Percentiles rank a stretch among this genome's conserved stretches.
Conservation (phyloP, 2,329 filamentous ascomycete species). For the Talaromyces sp. region DNA sequence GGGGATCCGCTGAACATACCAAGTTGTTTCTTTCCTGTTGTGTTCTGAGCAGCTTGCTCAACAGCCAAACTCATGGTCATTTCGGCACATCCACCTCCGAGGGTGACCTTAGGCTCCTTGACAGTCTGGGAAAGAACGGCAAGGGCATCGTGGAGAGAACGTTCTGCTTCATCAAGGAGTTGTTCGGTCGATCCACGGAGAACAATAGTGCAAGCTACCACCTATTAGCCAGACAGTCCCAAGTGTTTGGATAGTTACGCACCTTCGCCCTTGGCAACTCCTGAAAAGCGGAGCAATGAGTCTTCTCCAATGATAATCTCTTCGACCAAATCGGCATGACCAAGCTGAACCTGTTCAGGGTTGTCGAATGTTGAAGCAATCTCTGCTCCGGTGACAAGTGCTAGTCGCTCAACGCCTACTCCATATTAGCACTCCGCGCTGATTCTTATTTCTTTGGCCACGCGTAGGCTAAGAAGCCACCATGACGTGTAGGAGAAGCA, state of each 20-base stretch:
- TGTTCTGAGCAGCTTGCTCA: constrained; percentile 84
- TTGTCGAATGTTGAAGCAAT: constrained; percentile 98
- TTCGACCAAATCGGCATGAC: constrained; percentile 91
- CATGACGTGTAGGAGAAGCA: background rate
- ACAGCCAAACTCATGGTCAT: constrained; percentile 99
- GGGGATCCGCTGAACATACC: background rate
- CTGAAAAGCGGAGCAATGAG: constrained; percentile 94
- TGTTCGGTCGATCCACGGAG: constrained; percentile 94
- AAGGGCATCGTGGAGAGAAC: constrained; percentile 90
- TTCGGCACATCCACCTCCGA: constrained; percentile 93
- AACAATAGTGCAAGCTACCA: constrained; percentile 88
- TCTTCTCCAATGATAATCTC: constrained; percentile 98
- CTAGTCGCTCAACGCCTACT: constrained; percentile 71
- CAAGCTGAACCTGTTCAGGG: constrained; percentile 93
- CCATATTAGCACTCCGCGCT: background rate
- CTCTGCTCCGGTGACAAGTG: constrained; percentile 92
- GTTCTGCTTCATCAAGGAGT: constrained; percentile 92
- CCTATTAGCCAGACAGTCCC: constrained; percentile 29
- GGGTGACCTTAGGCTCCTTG: constrained; percentile 85
- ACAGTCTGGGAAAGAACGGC: constrained; percentile 96
- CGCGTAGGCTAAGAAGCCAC: too few relatives aligned
- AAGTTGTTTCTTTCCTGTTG: constrained; percentile 93
- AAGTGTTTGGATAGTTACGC: background rate
- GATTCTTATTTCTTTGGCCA: too few relatives aligned
- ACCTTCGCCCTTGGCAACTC: constrained; percentile 56